Base-by-base conservation (phyloP, 768 basidiomycete genomes). In the Kondoa malvinella region DNA sequence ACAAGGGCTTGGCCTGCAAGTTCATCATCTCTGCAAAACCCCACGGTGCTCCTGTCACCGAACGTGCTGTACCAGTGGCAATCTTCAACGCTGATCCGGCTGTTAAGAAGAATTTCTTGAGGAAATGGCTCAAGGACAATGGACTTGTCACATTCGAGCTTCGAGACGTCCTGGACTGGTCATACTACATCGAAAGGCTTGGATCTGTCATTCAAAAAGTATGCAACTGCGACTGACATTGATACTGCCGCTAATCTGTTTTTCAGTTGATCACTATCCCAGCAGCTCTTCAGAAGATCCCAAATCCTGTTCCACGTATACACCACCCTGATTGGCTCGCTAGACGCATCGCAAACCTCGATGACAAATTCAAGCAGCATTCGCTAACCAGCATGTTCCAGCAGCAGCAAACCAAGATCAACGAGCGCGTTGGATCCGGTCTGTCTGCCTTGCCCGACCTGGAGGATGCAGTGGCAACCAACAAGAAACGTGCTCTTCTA, bases 351-450 rank as follows among this genome's bases (percentile, higher is more conserved):
- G 87, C 86, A 16, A 88, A 86, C 15, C 83, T 86, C 17, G 84
- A 92, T 56, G 94, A 97, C 81, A 95, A 90, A 78, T 96, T 97
- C 80, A 92, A 89, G 76, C 95, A 99, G 77, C 94, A 96, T 78
- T 96, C 92, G 78, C 80, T 99, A 63, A 92, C 91, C 0, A 91
- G 96, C 73, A 96, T 97, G 80, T 97, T 99, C 79, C 71, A 76
- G 4, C 67, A 67, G 26, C 81, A 78, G 67, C 78, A 77, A 57
- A 76, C 76, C 32, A 76, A 61, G 66, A 32, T 66, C 26, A 65
- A 69, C 27, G 29, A n/a, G 21, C 61, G 61, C 27, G 29, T 30
- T 3, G 60, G 58, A 73, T 17, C 77, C 74, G 64, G 76, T 33
- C 74, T 73, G 63, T 74, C 74, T 72, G 74, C 76, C 77, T 56